phyloP scores from a whole-genome alignment of 1,284 basidiomycete genomes.

The Earliella scabrosa region DNA sequence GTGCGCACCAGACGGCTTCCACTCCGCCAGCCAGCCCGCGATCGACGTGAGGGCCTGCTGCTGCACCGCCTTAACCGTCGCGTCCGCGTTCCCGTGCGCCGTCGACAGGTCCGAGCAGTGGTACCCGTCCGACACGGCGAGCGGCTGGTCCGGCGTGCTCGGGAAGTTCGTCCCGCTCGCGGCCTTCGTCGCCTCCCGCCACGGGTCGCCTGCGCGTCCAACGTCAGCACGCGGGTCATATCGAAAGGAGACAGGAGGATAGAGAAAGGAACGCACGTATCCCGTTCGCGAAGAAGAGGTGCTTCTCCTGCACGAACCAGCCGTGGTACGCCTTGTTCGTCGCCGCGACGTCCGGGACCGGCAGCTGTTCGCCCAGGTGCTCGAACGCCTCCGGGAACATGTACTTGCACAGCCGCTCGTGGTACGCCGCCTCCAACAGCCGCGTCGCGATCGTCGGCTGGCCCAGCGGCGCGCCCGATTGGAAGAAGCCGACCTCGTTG shows the following conservation, averaged over 20 bases:
- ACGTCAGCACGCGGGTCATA: background rate
- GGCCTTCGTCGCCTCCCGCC: constrained; percentile 67
- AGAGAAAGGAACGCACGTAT: constrained; percentile 47
- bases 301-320: constrained; percentile 53
- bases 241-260: background rate
- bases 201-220: constrained; percentile 57
- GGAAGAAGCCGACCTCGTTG: constrained; percentile 63
- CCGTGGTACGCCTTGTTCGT: constrained; percentile 53
- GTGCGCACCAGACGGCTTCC: background rate
- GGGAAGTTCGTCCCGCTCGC: constrained; percentile 45
- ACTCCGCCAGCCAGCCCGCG: constrained; percentile 12
- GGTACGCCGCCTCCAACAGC: constrained; percentile 54
- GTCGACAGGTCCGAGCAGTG: constrained; percentile 60
- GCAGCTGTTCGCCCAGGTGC: constrained; percentile 27
- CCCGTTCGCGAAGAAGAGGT: constrained; percentile 70
- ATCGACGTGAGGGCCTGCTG: constrained; percentile 35
- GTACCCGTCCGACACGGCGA: constrained; percentile 59
- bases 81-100: constrained; percentile 41
- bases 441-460: constrained; percentile 55
- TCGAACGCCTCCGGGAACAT: constrained; percentile 57
- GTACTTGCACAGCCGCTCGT: constrained; percentile 35
- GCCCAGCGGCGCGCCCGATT: constrained; percentile 53
- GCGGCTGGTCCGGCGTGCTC: constrained; percentile 55
- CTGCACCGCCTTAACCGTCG: constrained; percentile 55
- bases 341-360: constrained; percentile 45